Evolutionary conservation across 345 rosid genomes (phyloP).

Genomic region (Lepidium africanum): DNA sequence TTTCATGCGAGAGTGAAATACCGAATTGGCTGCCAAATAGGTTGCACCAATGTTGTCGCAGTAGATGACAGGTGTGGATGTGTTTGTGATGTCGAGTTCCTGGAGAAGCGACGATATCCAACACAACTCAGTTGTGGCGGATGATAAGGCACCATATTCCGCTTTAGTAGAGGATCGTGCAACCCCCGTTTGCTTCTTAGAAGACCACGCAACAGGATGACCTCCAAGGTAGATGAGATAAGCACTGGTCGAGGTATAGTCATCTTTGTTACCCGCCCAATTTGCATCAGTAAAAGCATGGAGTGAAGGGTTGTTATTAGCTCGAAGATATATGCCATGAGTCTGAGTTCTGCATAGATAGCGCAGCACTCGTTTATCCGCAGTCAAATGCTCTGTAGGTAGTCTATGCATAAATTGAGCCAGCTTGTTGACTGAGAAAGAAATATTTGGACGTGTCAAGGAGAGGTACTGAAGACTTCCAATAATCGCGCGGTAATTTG

Average conservation of each 20-base stretch:
- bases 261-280: neutral
- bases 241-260: neutral
- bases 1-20: too few species aligned
- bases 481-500: neutral
- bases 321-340: neutral
- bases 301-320: neutral
- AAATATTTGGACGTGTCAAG: neutral
- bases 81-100: too few species aligned
- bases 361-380: neutral
- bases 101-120: too few species aligned
- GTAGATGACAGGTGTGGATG: too few species aligned
- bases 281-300: neutral
- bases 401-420: neutral
- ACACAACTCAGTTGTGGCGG: too few species aligned
- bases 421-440: neutral
- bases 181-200: neutral
- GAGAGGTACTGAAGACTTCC: neutral
- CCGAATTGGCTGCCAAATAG: too few species aligned
- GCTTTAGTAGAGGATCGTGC: neutral
- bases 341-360: neutral
- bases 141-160: neutral
- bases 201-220: neutral
- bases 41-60: too few species aligned
- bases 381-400: neutral
- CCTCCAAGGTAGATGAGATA: neutral